phyloP scores from a whole-genome alignment of 202 grass and related monocot genomes.

The Zoysia matrella region DNA sequence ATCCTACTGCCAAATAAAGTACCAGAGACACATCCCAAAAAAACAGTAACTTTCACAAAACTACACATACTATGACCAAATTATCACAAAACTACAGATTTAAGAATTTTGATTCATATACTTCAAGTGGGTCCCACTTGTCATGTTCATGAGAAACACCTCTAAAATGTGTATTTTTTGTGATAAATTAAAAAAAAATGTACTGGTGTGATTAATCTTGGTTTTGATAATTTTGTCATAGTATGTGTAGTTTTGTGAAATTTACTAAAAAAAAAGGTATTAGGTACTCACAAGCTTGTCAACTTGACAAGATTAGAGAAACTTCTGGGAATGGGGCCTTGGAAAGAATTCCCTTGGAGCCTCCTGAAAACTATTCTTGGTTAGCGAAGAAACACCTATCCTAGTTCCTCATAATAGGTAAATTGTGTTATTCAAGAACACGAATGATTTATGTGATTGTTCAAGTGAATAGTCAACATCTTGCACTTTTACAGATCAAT shows the following conservation, averaged over 20 bases:
- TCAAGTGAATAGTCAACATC: neutral
- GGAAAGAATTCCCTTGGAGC: constrained; percentile 89
- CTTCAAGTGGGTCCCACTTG: too few relatives aligned
- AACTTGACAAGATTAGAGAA: constrained; percentile 68
- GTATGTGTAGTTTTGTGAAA: too few relatives aligned
- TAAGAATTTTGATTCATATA: too few relatives aligned
- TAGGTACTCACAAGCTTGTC: constrained; percentile 62
- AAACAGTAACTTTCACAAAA: too few relatives aligned
- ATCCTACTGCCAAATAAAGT: constrained; percentile 28
- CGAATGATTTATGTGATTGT: neutral
- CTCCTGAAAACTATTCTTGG: constrained; percentile 53
- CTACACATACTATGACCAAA: too few relatives aligned
- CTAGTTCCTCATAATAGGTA: neutral
- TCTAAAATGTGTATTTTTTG: too few relatives aligned
- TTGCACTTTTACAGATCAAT: neutral
- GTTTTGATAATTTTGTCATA: too few relatives aligned
- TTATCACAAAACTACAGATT: too few relatives aligned
- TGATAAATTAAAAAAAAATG: too few relatives aligned
- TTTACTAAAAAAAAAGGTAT: too few relatives aligned
- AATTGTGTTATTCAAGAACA: neutral
- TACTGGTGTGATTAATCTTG: too few relatives aligned
- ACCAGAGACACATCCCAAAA: constrained; percentile 10
- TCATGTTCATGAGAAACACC: too few relatives aligned
- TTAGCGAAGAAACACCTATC: constrained; percentile 16
- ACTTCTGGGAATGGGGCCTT: constrained; percentile 77